Conservation (phyloP, 2,329 filamentous ascomycete genomes). For the Colletotrichum noveboracense region DNA sequence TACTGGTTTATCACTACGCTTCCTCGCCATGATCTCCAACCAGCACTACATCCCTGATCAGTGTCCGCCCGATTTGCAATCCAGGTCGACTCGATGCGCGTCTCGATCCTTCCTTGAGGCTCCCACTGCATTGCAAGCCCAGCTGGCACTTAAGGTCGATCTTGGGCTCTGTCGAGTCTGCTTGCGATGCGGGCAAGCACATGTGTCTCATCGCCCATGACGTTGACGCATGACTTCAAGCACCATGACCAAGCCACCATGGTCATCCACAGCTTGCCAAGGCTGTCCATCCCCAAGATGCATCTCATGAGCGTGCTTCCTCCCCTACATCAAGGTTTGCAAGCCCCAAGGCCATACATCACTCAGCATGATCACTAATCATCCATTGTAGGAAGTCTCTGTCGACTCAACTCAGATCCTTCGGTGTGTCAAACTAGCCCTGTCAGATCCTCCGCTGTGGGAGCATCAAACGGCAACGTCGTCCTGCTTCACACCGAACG, state of each 20-base stretch:
- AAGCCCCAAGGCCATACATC: neutral
- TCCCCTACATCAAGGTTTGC: neutral
- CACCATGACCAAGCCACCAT: neutral
- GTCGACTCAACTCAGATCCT: neutral
- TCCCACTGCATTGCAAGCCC: neutral
- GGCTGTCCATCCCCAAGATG: neutral
- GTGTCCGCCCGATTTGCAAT: neutral
- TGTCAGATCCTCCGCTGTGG: neutral
- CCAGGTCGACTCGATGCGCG: neutral
- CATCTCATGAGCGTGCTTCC: neutral
- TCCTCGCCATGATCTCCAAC: neutral
- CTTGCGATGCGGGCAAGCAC: neutral
- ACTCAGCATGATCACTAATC: neutral
- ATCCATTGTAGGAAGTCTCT: neutral
- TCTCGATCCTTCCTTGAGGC: neutral
- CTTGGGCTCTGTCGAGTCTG: neutral
- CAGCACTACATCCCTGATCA: neutral
- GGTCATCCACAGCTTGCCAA: neutral
- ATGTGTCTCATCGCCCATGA: neutral
- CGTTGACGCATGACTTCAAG: neutral
- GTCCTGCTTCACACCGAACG: neutral
- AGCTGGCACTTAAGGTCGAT: neutral
- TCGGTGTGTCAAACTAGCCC: neutral
- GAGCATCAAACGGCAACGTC: neutral
- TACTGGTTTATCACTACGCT: neutral